Evolutionary conservation across 352 stramenopile genomes (phyloP).

Genomic region (Thalassiosira livingstoniorum): DNA sequence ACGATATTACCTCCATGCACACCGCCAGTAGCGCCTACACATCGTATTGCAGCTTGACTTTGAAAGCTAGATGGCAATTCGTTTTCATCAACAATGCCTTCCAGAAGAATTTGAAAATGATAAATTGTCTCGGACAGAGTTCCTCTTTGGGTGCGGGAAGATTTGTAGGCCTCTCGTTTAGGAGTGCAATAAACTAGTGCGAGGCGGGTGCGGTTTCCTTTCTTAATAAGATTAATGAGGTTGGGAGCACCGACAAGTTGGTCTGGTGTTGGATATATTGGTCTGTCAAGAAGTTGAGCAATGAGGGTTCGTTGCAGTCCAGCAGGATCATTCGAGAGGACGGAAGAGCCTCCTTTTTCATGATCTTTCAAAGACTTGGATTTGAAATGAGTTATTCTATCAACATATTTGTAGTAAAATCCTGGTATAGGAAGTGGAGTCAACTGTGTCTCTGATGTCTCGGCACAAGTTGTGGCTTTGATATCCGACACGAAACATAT

Average conservation of each 20-base stretch:
- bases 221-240: background rate
- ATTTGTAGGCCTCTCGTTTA: conserved; percentile 49
- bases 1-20: conserved; percentile 49
- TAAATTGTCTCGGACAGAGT: conserved; percentile 58
- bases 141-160: conserved; percentile 35
- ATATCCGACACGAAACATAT: conserved; percentile 58
- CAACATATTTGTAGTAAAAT: conserved; percentile 60
- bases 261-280: conserved; percentile 25
- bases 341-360: conserved; percentile 31
- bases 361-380: background rate
- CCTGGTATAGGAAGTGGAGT: conserved; percentile 58
- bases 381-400: conserved; percentile 10
- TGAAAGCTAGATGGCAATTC: conserved; percentile 54
- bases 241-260: background rate
- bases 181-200: conserved; percentile 57
- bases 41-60: conserved; percentile 44
- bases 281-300: conserved; percentile 51
- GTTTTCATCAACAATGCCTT: conserved; percentile 43
- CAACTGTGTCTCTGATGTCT: conserved; percentile 35
- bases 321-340: conserved; percentile 48
- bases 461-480: conserved; percentile 24
- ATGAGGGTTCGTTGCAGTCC: conserved; percentile 40
- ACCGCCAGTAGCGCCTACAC: conserved; percentile 43
- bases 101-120: conserved; percentile 61
- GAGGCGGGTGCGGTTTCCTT: conserved; percentile 26